These are phyloP conservation scores for Pluteus cervinus DNA, from an alignment of 768 basidiomycete genomes.

Conservation along the genomic window DNA sequence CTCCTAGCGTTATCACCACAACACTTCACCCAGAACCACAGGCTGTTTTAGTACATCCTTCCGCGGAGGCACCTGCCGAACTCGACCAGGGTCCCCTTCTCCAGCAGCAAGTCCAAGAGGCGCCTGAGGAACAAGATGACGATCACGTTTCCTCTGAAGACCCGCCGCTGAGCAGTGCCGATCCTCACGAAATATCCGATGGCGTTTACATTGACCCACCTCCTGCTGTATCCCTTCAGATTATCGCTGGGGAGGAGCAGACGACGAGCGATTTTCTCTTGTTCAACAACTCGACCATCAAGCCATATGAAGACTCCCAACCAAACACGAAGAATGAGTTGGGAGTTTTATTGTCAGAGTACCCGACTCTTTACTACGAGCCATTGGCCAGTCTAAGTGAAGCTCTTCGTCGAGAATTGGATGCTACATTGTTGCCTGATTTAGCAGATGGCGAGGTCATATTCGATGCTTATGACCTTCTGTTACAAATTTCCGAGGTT, in stretches of 20 bases:
- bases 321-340: too few relatives aligned
- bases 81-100: too few relatives aligned
- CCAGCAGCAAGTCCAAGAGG: too few relatives aligned
- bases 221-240: slow-evolving; percentile 55
- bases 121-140: slow-evolving; percentile 6
- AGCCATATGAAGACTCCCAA: slow-evolving; percentile 14
- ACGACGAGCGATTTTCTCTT: slow-evolving; percentile 44
- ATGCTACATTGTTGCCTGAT: slow-evolving; percentile 38
- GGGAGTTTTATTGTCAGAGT: slow-evolving; percentile 56
- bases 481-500: slow-evolving; percentile 63
- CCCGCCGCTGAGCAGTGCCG: slow-evolving; percentile 14
- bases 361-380: slow-evolving; percentile 74
- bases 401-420: slow-evolving; percentile 60
- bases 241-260: slow-evolving; percentile 29
- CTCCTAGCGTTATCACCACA: too few relatives aligned
- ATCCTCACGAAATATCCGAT: slow-evolving; percentile 58
- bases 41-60: too few relatives aligned
- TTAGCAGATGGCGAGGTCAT: slow-evolving; percentile 56
- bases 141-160: slow-evolving; percentile 8
- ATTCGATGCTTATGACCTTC: slow-evolving; percentile 66
- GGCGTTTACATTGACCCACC: slow-evolving; percentile 74
- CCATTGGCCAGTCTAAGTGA: slow-evolving; percentile 66
- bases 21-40: too few relatives aligned
- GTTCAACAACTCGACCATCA: slow-evolving; percentile 47
- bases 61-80: too few relatives aligned